Percentiles rank a stretch among this genome's conserved stretches.
Conservation (phyloP, 305 asterid species). For the Fraxinus paxiana region DNA sequence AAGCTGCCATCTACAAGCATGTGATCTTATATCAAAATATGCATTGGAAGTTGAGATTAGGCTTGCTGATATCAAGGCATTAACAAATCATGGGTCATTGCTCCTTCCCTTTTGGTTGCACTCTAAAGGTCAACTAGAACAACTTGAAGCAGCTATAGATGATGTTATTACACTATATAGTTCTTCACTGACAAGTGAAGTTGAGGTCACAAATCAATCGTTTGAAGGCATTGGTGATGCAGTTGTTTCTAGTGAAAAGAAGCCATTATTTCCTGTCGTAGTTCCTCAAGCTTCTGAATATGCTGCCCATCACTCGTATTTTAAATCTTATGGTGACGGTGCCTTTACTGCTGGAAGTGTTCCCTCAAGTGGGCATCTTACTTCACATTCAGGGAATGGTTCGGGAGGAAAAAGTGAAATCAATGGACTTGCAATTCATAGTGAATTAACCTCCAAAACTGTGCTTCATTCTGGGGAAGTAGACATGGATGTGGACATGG, state of each 20-base stretch:
- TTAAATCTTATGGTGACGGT: constrained; percentile 33
- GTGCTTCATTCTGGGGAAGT: constrained; percentile 46
- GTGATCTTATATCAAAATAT: constrained; percentile 42
- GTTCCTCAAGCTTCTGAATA: constrained; percentile 32
- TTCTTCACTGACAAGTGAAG: constrained; percentile 33
- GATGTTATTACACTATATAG: constrained; percentile 24
- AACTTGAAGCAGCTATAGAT: constrained; percentile 50
- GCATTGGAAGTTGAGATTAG: constrained; percentile 66
- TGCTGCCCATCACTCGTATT: constrained; percentile 23
- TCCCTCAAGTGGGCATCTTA: constrained; percentile 17
- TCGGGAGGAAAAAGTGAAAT: constrained; percentile 35
- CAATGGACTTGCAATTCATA: constrained; percentile 28
- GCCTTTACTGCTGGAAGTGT: constrained; percentile 26
- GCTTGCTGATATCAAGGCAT: constrained; percentile 67
- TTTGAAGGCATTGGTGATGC: constrained; percentile 33
- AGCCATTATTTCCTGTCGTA: constrained; percentile 20
- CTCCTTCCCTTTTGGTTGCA: constrained; percentile 83
- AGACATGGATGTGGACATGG: constrained; percentile 99
- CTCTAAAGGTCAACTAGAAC: constrained; percentile 56
- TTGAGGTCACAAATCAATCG: constrained; percentile 33
- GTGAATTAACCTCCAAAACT: constrained; percentile 33
- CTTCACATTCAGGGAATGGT: background rate
- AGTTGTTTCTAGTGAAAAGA: constrained; percentile 34
- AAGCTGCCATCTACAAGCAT: constrained; percentile 34
- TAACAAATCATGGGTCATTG: constrained; percentile 59